phyloP scores from a whole-genome alignment of 2,329 filamentous ascomycete genomes.

The Fusarium tupiense region DNA sequence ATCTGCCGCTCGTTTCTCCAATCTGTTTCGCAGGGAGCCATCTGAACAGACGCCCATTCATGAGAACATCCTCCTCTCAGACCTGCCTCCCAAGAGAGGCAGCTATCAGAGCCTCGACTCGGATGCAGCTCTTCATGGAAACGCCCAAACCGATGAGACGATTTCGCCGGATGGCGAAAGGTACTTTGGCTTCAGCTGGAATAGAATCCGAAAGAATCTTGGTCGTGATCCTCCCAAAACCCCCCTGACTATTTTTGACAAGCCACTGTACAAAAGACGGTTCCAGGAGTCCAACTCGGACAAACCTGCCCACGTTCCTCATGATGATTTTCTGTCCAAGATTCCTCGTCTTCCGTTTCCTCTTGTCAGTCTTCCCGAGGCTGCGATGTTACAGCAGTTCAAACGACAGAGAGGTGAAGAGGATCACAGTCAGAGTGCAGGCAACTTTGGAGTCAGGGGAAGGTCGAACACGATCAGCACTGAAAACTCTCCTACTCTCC shows the following conservation, averaged over 20 bases:
- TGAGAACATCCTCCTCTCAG: conserved; percentile 27
- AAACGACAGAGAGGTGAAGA: conserved; percentile 50
- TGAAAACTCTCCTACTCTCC: conserved; percentile 37
- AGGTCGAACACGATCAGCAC: conserved; percentile 48
- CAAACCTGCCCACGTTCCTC: conserved; percentile 27
- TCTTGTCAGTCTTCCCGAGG: conserved; percentile 51
- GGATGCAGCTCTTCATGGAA: conserved; percentile 16
- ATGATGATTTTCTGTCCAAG: conserved; percentile 36
- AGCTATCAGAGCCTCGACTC: conserved; percentile 49
- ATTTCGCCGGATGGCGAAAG: not conserved
- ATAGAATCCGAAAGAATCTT: conserved; percentile 39
- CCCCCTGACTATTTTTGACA: conserved; percentile 37
- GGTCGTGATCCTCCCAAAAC: conserved; percentile 37
- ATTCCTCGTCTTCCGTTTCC: conserved; percentile 48
- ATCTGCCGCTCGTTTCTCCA: conserved; percentile 41
- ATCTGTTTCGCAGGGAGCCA: conserved; percentile 37
- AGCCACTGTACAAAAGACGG: conserved; percentile 36
- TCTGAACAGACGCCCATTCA: not conserved
- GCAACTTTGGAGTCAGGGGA: conserved; percentile 38
- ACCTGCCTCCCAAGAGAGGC: conserved; percentile 38
- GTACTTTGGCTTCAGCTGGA: conserved; percentile 43
- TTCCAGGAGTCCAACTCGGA: conserved; percentile 17
- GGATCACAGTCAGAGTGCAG: conserved; percentile 48
- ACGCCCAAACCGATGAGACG: not conserved
- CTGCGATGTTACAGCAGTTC: conserved; percentile 47